Base-by-base conservation (phyloP, 345 rosid genomes). In the Ceriops decandra region DNA sequence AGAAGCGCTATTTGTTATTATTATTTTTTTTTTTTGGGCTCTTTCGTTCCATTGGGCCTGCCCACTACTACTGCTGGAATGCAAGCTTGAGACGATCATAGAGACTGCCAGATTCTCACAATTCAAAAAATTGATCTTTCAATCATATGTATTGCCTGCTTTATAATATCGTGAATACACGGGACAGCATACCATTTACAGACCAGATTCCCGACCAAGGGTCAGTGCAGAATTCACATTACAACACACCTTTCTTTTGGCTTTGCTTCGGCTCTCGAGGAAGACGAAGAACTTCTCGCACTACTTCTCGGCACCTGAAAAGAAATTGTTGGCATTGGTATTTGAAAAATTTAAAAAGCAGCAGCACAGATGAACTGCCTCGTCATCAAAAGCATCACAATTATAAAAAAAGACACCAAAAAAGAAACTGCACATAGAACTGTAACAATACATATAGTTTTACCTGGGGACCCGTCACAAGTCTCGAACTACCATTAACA, bases 401-500 rank as follows among this genome's bases (percentile, higher is more conserved):
- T 15, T 27, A 47, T 7, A 19, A 22, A 54, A 9, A 22, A 21
- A n/a, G 8, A 21, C 8, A 21, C 8, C 22, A 8, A 22, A 9
- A 54, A 21, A 15, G 60, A 57, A 60, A 60, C 38, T 35, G 28
- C 16, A 26, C 69, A 20, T 47, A 33, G 69, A 71, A 64, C 21
- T 7, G 24, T 53, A 54, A 16, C 24, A 30, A 28, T 21, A 60
- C 3, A 9, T 33, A 16, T 63, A 60, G 57, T 66, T 21, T 84
- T 13, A 91, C 99, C 99, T 76, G 92, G 46, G 96, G 96, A 63
- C 98, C 99, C 59, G 95, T 88, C 60, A 88, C 62, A 70, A 95
- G 77, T 83, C 95, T 82, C 15, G 96, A 88, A 49, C 76, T 72
- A 51, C 85, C 84, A 56, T 64, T 62, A 38, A 47, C 9, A 2